A percentile compares a stretch with the other conserved stretches of the same genome.
phyloP scores from a whole-genome alignment of 2,329 filamentous ascomycete genomes.

The Alternaria brassicicola region DNA sequence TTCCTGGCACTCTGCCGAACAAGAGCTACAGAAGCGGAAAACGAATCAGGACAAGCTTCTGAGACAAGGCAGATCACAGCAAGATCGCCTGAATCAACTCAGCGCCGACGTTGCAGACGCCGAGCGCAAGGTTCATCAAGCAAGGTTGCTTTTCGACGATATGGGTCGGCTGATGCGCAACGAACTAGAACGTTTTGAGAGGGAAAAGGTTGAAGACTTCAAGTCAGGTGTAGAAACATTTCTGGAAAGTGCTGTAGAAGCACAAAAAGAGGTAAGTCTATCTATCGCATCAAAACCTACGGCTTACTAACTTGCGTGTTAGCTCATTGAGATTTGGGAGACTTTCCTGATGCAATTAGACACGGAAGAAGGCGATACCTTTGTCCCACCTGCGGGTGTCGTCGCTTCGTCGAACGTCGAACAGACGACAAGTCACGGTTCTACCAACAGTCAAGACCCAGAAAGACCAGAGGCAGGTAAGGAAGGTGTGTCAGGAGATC shows the following conservation, averaged over 20 bases:
- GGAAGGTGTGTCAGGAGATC: neutral
- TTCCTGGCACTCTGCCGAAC: conserved; percentile 89
- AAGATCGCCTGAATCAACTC: conserved; percentile 91
- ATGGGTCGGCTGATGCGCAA: conserved; percentile 93
- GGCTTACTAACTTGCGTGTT: conserved; percentile 17
- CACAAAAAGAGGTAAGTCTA: conserved; percentile 87
- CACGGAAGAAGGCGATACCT: conserved; percentile 74
- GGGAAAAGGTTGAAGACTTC: conserved; percentile 98
- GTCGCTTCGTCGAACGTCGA: conserved; percentile 38
- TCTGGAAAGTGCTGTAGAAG: conserved; percentile 93
- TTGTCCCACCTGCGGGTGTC: conserved; percentile 48
- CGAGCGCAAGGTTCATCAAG: conserved; percentile 90
- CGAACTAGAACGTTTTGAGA: conserved; percentile 92
- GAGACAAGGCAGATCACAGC: conserved; percentile 91
- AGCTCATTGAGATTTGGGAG: conserved; percentile 92
- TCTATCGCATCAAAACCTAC: neutral
- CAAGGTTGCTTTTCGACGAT: conserved; percentile 89
- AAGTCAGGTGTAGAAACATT: conserved; percentile 98
- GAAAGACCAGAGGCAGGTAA: conserved; percentile 1
- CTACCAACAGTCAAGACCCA: conserved; percentile 13
- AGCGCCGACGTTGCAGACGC: conserved; percentile 93
- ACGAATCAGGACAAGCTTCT: conserved; percentile 91
- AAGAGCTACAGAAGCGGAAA: conserved; percentile 89
- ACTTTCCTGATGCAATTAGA: conserved; percentile 97
- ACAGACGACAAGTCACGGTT: conserved; percentile 19